A percentile compares a stretch with the other conserved stretches of the same genome.
These are phyloP conservation scores for Rutidosis leptorrhynchoides DNA, from an alignment of 129 eudicot species.

Conservation along the genomic window DNA sequence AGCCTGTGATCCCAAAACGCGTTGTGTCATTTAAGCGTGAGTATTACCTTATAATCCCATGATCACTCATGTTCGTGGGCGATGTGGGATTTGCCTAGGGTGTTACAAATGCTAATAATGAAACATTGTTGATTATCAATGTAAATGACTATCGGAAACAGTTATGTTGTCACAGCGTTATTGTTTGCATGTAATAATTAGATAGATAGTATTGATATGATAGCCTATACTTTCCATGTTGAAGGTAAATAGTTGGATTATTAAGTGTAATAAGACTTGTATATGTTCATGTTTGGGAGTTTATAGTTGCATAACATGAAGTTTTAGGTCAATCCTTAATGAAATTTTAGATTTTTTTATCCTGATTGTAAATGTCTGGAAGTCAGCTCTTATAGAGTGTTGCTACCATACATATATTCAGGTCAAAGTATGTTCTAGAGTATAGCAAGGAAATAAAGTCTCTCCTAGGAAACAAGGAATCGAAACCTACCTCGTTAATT, in stretches of 20 bases:
- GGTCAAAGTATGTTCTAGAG: conserved; percentile 74
- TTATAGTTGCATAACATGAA: not conserved
- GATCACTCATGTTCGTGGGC: no score
- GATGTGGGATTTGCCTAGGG: no score
- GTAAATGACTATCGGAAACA: not conserved
- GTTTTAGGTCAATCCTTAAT: not conserved
- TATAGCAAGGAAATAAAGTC: conserved; percentile 82
- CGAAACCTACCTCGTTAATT: conserved; percentile 39
- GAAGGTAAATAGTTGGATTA: not conserved
- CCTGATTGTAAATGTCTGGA: not conserved
- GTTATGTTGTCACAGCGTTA: not conserved
- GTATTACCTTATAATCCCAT: no score
- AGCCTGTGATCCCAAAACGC: no score
- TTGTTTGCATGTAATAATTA: not conserved
- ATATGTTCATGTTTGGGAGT: conserved; percentile 1
- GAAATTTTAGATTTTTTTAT: not conserved
- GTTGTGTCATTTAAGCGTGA: no score
- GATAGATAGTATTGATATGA: not conserved
- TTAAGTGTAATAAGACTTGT: not conserved
- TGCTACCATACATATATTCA: conserved; percentile 16
- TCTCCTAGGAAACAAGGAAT: conserved; percentile 55
- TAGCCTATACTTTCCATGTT: not conserved
- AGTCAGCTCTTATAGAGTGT: conserved; percentile 20
- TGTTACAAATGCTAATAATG: no score
- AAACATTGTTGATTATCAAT: not conserved